phyloP scores from a whole-genome alignment of 805 yeast species.

The Lachancea cidri region DNA sequence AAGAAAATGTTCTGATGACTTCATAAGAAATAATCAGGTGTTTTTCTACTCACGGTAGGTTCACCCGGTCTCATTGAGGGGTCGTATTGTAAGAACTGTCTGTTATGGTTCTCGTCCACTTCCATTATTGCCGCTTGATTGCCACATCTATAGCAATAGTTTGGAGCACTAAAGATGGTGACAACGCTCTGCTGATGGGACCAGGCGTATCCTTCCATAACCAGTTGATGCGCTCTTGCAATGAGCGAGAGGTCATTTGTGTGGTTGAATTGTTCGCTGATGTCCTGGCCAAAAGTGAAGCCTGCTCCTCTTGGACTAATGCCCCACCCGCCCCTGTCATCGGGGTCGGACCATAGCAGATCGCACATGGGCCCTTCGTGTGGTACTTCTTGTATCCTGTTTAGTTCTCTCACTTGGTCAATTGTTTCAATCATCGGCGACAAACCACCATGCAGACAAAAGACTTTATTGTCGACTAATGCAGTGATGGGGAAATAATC shows the following conservation, averaged over 20 bases:
- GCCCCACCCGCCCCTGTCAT: conserved; percentile 98
- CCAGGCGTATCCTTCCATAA: conserved; percentile 98
- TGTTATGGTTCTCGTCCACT: conserved; percentile 88
- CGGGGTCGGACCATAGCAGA: conserved; percentile 94
- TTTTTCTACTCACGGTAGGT: conserved; percentile 93
- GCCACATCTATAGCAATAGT: conserved; percentile 96
- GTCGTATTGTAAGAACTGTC: conserved; percentile 91
- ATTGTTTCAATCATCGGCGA: conserved; percentile 92
- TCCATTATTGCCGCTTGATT: conserved; percentile 98
- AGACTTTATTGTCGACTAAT: conserved; percentile 81
- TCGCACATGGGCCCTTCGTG: conserved; percentile 99
- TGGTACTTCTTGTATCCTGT: conserved; percentile 93
- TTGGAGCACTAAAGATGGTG: conserved; percentile 92
- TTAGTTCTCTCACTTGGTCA: conserved; percentile 85
- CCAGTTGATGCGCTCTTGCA: conserved; percentile 94
- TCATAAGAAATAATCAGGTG: conserved; percentile 93
- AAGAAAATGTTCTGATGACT: neutral
- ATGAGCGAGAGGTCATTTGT: conserved; percentile 77
- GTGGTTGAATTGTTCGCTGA: conserved; percentile 89
- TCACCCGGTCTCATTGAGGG: conserved; percentile 97
- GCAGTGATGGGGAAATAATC: conserved; percentile 94
- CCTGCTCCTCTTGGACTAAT: conserved; percentile 98
- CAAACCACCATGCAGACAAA: conserved; percentile 91
- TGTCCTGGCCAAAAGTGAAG: conserved; percentile 95
- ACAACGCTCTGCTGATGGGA: conserved; percentile 91